These are phyloP conservation scores for Penicillium griseofulvum DNA, from an alignment of 2,329 filamentous ascomycete genomes.

Conservation along the genomic window DNA sequence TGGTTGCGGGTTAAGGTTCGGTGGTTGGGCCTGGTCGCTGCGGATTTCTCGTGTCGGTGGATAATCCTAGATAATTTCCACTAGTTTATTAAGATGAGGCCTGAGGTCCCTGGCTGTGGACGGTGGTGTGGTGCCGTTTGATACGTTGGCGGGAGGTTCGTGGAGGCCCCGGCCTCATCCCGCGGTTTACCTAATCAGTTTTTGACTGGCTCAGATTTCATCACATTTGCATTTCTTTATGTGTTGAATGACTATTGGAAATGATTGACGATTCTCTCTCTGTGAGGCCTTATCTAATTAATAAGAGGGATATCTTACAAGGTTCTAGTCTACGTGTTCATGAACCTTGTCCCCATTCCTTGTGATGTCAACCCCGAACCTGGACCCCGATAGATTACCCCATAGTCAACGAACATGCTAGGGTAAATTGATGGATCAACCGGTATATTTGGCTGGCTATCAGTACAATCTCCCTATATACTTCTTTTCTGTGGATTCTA, in stretches of 20 bases:
- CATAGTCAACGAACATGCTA: neutral
- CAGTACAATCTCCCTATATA: neutral
- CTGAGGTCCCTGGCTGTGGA: neutral
- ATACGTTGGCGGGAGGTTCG: conserved; percentile 1
- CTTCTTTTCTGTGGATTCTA: neutral
- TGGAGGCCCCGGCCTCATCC: neutral
- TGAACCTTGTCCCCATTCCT: neutral
- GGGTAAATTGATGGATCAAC: neutral
- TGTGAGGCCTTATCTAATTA: neutral
- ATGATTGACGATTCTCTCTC: too few species aligned
- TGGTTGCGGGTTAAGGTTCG: neutral
- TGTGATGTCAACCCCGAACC: neutral
- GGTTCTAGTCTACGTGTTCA: too few species aligned
- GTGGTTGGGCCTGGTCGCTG: neutral
- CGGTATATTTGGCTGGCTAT: neutral
- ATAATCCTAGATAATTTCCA: too few species aligned
- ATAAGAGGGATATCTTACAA: too few species aligned
- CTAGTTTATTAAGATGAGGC: neutral
- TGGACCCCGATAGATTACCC: neutral
- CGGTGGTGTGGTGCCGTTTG: neutral
- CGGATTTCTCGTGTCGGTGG: neutral
- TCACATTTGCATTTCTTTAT: neutral
- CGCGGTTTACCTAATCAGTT: conserved; percentile 4
- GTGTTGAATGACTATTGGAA: neutral
- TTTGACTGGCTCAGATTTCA: neutral